Conservation (phyloP, 1,284 basidiomycete species). For the Athelia sp. region DNA sequence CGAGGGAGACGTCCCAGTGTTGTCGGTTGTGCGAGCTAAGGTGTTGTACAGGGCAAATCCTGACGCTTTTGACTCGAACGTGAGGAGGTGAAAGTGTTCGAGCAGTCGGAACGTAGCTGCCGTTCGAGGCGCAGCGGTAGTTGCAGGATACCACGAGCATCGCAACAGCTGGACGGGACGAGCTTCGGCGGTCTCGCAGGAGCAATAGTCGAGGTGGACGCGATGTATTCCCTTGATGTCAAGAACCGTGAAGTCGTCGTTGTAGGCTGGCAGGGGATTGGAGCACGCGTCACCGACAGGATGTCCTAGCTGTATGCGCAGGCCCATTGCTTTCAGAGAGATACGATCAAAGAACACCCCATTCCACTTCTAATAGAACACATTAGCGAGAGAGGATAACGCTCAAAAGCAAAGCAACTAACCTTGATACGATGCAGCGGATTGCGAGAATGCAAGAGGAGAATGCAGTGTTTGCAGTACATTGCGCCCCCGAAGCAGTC, state of each 20-base stretch:
- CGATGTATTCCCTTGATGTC: slow-evolving; percentile 25
- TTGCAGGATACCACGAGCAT: slow-evolving; percentile 19
- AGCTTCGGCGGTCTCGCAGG: slow-evolving; percentile 14
- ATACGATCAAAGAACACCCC: slow-evolving; percentile 4
- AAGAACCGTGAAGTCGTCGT: slow-evolving; percentile 20
- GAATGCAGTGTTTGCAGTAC: slow-evolving; percentile 5
- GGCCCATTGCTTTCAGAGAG: slow-evolving; percentile 12
- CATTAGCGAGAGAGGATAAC: too few relatives aligned
- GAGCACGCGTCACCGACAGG: slow-evolving; percentile 5
- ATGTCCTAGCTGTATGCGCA: slow-evolving; percentile 21
- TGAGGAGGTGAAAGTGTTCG: slow-evolving; percentile 18
- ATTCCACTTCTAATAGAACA: not conserved
- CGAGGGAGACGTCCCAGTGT: slow-evolving; percentile 11
- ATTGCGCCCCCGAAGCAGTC: slow-evolving; percentile 8
- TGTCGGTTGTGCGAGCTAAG: slow-evolving; percentile 16
- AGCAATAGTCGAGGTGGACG: slow-evolving; percentile 25
- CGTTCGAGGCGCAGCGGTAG: slow-evolving; percentile 17
- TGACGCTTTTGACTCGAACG: slow-evolving; percentile 14
- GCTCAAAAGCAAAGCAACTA: not conserved
- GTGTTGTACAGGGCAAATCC: slow-evolving; percentile 18
- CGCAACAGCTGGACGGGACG: slow-evolving; percentile 19
- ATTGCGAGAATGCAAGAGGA: not conserved
- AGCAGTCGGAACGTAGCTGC: slow-evolving; percentile 20
- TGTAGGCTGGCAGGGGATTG: slow-evolving; percentile 6
- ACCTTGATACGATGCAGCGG: slow-evolving; percentile 12